Evolutionary conservation across 768 basidiomycete species (phyloP), one percentile per base, ranked within the genome.

Genomic region (Neoboletus magnificus): DNA sequence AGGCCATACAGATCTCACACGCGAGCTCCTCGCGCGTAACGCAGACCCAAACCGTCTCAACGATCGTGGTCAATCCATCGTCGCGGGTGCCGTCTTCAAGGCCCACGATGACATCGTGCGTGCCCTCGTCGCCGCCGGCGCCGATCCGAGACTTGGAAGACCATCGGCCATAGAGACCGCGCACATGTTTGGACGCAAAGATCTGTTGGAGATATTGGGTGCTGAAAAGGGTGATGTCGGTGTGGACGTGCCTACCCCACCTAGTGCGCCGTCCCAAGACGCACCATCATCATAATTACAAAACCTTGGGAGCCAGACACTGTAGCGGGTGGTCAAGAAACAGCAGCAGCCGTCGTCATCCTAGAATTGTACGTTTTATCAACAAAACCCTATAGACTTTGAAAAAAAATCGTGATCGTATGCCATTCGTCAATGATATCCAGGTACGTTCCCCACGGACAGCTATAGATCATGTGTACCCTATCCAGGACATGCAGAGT

Each of bases 21-120:
- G 73, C 44, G 77, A 76, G 15, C 77, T 92, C 27, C 69, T 90
- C 45, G 62, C 71, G 7, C 76, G 79, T 33, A 80, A 80, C 3
- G 87, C 82, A 37, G 86, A 91, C 67, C 81, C 84, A 2, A 85
- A 89, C 62, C 74, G 82, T 12, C 64, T 83, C 48, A 92, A 92
- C 67, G 87, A 91, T 61, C 76, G 79, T 3, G 82, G 81, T 0
- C 90, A 91, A 62, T 84, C 86, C 10, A 83, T 88, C 23, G 73
- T 92, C 22, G 85, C 89, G 8, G 90, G 89, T 3, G 89, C 85
- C 0, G 82, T 91, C 0, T 92, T 90, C 74, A 91, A 91, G 68
- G 80, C 76, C 0, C 76, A 87, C 63, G 79, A 82, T 53, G 84
- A 82, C 8, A 76, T 90, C 44, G 85, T 87, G 1, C 75, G 74